Percentiles rank a stretch among this genome's conserved stretches.
Conservation (phyloP, 2,329 filamentous ascomycete species). For the Trichoderma harzianum region DNA sequence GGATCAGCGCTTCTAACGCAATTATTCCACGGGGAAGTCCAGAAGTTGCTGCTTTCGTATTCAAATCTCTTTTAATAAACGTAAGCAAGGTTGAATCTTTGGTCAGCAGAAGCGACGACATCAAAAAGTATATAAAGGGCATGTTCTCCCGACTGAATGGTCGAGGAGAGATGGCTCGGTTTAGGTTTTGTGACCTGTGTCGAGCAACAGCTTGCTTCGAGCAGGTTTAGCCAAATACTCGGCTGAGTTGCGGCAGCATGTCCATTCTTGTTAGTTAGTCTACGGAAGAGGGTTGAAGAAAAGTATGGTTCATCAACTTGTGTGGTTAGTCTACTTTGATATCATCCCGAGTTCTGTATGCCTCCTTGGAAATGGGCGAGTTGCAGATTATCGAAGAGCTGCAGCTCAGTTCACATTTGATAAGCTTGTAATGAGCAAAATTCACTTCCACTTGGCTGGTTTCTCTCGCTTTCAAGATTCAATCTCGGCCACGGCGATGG, state of each 20-base stretch:
- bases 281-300: neutral
- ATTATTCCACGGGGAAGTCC: neutral
- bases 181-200: neutral
- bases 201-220: neutral
- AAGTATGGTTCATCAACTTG: neutral
- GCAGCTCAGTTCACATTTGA: too few species aligned
- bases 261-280: neutral
- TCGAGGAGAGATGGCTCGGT: neutral
- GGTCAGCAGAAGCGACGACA: neutral
- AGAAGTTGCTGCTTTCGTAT: neutral
- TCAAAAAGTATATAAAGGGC: neutral
- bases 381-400: neutral
- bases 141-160: neutral
- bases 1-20: neutral
- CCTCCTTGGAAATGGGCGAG: neutral
- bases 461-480: neutral
- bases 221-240: neutral
- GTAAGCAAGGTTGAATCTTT: neutral
- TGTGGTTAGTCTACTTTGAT: neutral
- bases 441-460: neutral
- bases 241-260: neutral
- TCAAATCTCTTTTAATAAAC: neutral
- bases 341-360: neutral
- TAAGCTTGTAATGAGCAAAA: neutral
- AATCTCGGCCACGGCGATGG: neutral